These are phyloP conservation scores for Cladosporium sp. DNA, from an alignment of 2,329 filamentous ascomycete genomes.

Conservation along the genomic window DNA sequence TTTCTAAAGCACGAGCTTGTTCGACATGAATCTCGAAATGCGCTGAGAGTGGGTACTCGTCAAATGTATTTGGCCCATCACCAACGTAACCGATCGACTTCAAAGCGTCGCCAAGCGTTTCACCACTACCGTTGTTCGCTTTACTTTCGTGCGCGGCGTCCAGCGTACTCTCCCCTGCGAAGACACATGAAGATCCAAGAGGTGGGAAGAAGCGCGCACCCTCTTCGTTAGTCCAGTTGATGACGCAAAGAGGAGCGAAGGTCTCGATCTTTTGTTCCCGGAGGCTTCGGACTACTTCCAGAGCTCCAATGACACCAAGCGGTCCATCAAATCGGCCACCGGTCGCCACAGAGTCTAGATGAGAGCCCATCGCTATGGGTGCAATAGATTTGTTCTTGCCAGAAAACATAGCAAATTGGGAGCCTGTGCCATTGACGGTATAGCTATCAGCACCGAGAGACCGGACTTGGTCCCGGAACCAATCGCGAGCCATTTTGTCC, in stretches of 20 bases:
- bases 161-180: constrained; percentile 22
- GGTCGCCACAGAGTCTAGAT: constrained; percentile 19
- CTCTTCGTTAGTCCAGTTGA: constrained; percentile 31
- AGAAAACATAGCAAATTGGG: constrained; percentile 22
- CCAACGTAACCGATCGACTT: constrained; percentile 32
- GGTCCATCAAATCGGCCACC: constrained; percentile 21
- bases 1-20: constrained; percentile 20
- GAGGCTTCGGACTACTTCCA: constrained; percentile 22
- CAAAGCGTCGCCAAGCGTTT: constrained; percentile 28
- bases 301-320: constrained; percentile 18
- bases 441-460: constrained; percentile 22
- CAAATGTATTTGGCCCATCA: constrained; percentile 21
- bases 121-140: constrained; percentile 17
- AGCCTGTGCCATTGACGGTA: constrained; percentile 25
- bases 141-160: constrained; percentile 26
- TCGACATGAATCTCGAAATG: constrained; percentile 28
- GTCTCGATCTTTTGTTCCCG: constrained; percentile 31
- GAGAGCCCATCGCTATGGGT: constrained; percentile 27
- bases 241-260: constrained; percentile 21
- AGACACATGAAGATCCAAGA: constrained; percentile 20
- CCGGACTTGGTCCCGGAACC: constrained; percentile 24
- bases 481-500: constrained; percentile 25
- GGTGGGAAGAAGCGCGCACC: constrained; percentile 22
- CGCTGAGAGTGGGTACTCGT: constrained; percentile 22
- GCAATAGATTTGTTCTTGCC: constrained; percentile 20